Percentiles rank a stretch among this genome's conserved stretches.
These are phyloP conservation scores for Pestalotiopsis sp. DNA, from an alignment of 2,329 filamentous ascomycete species.

Conservation along the genomic window DNA sequence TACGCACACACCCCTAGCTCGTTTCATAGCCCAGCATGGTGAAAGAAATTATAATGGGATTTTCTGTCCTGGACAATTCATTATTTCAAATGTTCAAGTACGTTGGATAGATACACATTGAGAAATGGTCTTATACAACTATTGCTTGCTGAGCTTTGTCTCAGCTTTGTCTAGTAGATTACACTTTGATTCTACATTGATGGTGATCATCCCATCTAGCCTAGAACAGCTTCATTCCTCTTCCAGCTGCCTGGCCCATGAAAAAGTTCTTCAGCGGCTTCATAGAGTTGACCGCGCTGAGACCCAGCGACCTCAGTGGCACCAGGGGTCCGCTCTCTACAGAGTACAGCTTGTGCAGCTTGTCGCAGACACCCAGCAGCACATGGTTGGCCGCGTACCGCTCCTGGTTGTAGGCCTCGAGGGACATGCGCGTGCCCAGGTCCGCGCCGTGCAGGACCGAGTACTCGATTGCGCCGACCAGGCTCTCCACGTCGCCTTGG, in stretches of 20 bases:
- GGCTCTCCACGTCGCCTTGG: constrained; percentile 81
- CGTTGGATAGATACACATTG: neutral
- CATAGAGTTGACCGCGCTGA: constrained; percentile 75
- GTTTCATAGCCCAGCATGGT: no score
- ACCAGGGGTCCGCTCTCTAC: constrained; percentile 79
- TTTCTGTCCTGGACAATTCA: no score
- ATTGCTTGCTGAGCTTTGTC: neutral
- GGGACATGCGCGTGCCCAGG: constrained; percentile 74
- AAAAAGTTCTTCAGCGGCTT: constrained; percentile 80
- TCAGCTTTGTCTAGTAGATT: neutral
- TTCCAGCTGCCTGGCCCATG: constrained; percentile 73
- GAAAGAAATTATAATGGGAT: no score
- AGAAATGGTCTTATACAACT: neutral
- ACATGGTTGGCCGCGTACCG: constrained; percentile 82
- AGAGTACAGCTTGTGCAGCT: constrained; percentile 91
- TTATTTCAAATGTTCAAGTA: neutral
- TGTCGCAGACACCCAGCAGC: constrained; percentile 80
- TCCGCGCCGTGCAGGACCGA: constrained; percentile 85
- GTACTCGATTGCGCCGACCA: constrained; percentile 74
- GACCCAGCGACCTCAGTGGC: constrained; percentile 74
- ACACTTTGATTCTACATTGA: constrained; percentile 6
- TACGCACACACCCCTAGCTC: constrained; percentile 21
- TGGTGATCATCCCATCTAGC: neutral
- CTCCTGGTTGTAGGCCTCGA: constrained; percentile 81
- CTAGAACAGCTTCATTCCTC: constrained; percentile 38